Percentiles rank a stretch among this genome's conserved stretches.
phyloP scores from a whole-genome alignment of 306 rosid genomes.

The Oxytropis ochrocephala region DNA sequence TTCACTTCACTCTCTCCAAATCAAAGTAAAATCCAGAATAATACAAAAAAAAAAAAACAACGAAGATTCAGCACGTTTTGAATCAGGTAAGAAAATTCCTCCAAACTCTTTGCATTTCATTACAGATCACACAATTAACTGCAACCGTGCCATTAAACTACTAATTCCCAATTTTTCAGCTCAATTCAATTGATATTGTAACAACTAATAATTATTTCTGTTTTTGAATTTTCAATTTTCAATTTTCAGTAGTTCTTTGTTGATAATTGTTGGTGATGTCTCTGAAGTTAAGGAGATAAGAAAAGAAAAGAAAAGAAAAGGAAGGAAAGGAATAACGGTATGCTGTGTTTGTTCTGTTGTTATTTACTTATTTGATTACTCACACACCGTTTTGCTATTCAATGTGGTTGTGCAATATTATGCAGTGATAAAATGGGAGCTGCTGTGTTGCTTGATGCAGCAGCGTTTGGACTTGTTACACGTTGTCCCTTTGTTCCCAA shows the following conservation, averaged over 20 bases:
- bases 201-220: background rate
- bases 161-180: background rate
- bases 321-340: background rate
- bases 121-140: background rate
- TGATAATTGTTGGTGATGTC: constrained; percentile 15
- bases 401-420: background rate
- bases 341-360: background rate
- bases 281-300: constrained; percentile 13
- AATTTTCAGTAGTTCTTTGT: background rate
- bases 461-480: constrained; percentile 38
- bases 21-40: no score
- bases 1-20: background rate
- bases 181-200: background rate
- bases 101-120: background rate
- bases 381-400: background rate
- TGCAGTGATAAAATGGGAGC: constrained; percentile 49
- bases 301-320: background rate
- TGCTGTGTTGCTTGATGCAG: constrained; percentile 36
- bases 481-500: constrained; percentile 22
- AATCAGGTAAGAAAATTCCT: constrained; percentile 8
- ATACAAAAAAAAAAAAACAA: background rate
- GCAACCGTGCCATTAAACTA: background rate
- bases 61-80: background rate
- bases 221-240: background rate
- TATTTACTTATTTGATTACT: background rate